These are phyloP conservation scores for Suhomyces taliae DNA, from an alignment of 1,139 yeast species.

Conservation along the genomic window DNA sequence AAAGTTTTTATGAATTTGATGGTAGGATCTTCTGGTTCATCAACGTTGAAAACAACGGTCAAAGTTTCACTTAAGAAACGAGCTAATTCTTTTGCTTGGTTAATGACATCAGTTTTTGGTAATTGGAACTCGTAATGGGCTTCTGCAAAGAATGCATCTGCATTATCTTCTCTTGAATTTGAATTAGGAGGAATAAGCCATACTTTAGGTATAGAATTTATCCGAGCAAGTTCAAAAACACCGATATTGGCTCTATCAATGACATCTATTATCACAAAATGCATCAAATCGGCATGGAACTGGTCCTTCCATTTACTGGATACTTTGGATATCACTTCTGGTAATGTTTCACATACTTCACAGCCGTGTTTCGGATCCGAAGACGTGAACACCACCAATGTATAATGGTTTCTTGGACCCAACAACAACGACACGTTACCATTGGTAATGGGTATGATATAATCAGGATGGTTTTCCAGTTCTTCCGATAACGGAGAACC, in stretches of 20 bases:
- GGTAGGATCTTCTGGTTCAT: constrained; percentile 38
- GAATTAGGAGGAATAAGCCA: constrained; percentile 61
- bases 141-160: constrained; percentile 19
- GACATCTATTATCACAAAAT: constrained; percentile 55
- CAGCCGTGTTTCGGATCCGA: constrained; percentile 38
- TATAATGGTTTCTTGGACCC: constrained; percentile 41
- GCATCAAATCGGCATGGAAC: constrained; percentile 39
- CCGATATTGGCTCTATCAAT: constrained; percentile 34
- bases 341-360: constrained; percentile 40
- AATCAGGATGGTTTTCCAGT: constrained; percentile 13
- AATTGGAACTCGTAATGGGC: constrained; percentile 33
- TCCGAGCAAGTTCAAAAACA: constrained; percentile 38
- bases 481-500: background rate
- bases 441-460: constrained; percentile 30
- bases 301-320: constrained; percentile 46
- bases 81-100: constrained; percentile 51
- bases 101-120: constrained; percentile 26
- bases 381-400: constrained; percentile 48
- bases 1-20: constrained; percentile 48
- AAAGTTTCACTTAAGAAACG: constrained; percentile 49
- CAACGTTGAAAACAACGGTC: constrained; percentile 42
- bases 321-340: constrained; percentile 38
- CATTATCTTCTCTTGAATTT: constrained; percentile 6
- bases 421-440: constrained; percentile 32
- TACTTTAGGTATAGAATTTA: constrained; percentile 59